Evolutionary conservation across 495 filamentous ascomycete species (phyloP).

Genomic region (Tuber umbilicatum): DNA sequence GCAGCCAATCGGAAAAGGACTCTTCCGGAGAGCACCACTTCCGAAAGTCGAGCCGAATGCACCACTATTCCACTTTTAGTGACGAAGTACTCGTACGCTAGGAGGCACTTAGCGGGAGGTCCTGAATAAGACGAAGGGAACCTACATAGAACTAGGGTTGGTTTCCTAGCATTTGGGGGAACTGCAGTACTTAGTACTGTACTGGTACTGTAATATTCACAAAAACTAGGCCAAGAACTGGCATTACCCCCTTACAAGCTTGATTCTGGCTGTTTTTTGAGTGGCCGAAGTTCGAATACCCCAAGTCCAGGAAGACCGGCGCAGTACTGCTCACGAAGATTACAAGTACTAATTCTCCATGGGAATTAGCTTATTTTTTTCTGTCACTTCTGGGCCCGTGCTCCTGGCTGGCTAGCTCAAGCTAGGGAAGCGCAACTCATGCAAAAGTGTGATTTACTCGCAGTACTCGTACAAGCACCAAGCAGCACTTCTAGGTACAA

Average conservation of each 20-base stretch:
- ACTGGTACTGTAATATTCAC: no score
- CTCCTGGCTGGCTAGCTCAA: background rate
- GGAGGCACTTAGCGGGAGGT: no score
- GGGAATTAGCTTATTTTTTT: background rate
- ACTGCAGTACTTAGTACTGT: no score
- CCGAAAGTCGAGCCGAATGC: no score
- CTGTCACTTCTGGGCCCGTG: background rate
- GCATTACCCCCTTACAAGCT: background rate
- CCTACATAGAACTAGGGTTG: background rate
- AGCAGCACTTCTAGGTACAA: background rate
- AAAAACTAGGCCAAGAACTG: background rate
- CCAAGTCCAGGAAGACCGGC: background rate
- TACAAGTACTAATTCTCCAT: background rate
- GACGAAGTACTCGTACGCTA: no score
- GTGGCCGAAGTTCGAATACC: background rate
- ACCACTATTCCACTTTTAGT: no score
- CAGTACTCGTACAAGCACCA: background rate
- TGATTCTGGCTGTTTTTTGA: background rate
- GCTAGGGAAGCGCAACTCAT: background rate
- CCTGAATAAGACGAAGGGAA: no score
- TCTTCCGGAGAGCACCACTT: background rate
- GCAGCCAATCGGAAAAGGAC: background rate
- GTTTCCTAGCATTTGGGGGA: background rate
- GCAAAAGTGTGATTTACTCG: background rate
- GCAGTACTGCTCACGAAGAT: background rate